Evolutionary conservation across 257 asterid genomes (phyloP).

Genomic region (Fraxinus cuspidata): DNA sequence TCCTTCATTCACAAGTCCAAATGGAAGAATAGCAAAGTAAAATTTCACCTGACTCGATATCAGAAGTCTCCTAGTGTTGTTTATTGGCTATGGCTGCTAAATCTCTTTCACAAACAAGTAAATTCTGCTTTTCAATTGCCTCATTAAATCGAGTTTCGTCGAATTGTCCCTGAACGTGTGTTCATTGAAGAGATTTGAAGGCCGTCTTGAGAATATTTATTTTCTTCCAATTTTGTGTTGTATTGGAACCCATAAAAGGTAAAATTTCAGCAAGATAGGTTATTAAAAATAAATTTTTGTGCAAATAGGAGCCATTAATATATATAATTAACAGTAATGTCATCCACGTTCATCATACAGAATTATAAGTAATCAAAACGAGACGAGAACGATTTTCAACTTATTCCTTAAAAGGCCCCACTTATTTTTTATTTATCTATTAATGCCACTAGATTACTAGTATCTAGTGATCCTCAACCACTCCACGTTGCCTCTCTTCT

Average conservation of each 20-base stretch:
- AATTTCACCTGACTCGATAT: constrained; percentile 26
- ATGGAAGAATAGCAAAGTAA: neutral
- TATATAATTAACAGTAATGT: neutral
- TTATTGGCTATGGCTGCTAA: neutral
- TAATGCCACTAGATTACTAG: neutral
- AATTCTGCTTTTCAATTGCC: neutral
- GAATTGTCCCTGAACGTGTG: too few species aligned
- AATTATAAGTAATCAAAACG: neutral
- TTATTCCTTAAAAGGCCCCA: neutral
- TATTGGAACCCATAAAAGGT: too few species aligned
- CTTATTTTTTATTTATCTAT: neutral
- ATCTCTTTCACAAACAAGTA: neutral
- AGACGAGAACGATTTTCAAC: neutral
- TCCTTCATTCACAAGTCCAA: neutral
- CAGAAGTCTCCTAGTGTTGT: neutral
- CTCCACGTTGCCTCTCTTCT: neutral
- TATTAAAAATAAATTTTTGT: too few species aligned
- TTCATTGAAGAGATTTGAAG: too few species aligned
- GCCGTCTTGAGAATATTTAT: too few species aligned
- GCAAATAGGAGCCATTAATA: neutral
- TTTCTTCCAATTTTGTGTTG: too few species aligned
- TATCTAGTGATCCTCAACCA: neutral
- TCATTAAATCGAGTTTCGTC: neutral
- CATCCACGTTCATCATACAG: neutral
- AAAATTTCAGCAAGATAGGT: too few species aligned